Conservation (phyloP, 495 filamentous ascomycete species). For the Penicillium taxi region DNA sequence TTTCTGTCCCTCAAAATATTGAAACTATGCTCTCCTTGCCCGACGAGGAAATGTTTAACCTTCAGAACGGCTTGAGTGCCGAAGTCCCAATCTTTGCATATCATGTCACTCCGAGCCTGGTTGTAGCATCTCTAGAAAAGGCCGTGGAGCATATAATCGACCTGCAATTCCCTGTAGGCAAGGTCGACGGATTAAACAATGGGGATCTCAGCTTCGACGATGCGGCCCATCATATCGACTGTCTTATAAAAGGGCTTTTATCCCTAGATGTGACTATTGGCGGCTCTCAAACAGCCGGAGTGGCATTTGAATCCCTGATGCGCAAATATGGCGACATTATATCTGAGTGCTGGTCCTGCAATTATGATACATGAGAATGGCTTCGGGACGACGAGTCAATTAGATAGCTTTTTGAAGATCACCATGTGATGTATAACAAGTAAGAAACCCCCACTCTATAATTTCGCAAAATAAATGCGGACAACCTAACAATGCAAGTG, state of each 20-base stretch:
- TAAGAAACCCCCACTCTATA: no score
- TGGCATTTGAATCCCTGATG: constrained; percentile 8
- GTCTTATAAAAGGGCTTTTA: constrained; percentile 15
- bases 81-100: constrained; percentile 15
- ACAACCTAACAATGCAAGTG: no score
- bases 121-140: constrained; percentile 13
- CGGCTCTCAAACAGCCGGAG: constrained; percentile 14
- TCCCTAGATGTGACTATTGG: constrained; percentile 21
- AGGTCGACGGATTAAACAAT: background rate
- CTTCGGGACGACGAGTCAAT: no score
- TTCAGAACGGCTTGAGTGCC: constrained; percentile 14
- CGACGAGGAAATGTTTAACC: constrained; percentile 13
- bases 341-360: constrained; percentile 19
- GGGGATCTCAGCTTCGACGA: background rate
- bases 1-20: constrained; percentile 4
- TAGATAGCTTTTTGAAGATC: no score
- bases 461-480: no score
- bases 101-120: constrained; percentile 18
- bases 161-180: background rate
- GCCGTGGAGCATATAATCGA: constrained; percentile 12
- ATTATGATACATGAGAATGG: constrained; percentile 13
- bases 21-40: constrained; percentile 7
- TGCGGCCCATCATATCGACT: constrained; percentile 13
- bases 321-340: constrained; percentile 16
- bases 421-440: no score